Base-by-base conservation (phyloP, 169 alveolate species). In the Amoebophrya sp. region DNA sequence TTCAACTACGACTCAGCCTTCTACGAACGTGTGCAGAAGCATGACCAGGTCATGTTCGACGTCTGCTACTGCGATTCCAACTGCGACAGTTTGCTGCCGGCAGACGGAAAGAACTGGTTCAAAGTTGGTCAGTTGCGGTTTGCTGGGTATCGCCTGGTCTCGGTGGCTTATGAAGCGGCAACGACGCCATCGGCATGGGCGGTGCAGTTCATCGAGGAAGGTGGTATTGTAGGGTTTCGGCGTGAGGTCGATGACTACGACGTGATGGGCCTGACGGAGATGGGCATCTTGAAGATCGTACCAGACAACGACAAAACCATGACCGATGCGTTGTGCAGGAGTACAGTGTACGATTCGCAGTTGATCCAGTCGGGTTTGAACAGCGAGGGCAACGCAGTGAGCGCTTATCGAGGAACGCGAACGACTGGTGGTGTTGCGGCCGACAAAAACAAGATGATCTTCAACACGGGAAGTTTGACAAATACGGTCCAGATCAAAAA, bases 211-310 rank as follows among this genome's bases (percentile, higher is more conserved):
- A 65, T 65, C 26, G 83, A 65, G 83, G 83, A 65, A 36, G 83
- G 83, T 10, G 83, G 83, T 26, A 65, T 65, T 36, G 2, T 65
- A 6, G 83, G 83, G 36, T 65, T 65, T 36, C 83, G 83, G 83
- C 12, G 83, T 10, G 36, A 65, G 83, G 38, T 36, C 36, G 83
- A 65, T 36, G 83, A 65, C 83, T 65, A 65, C 83, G 83, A 65
- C 83, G 83, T 65, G 83, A 65, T 65, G 83, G 83, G 83, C 36
- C 83, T 65, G 36, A 65, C 83, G 33, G 83, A 65, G 83, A 65
- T 10, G 36, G 83, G 83, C 36, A 65, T 65, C n/a, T 65, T 65
- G 83, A 65, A 65, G 33, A 65, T 65, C 83, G 83, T 65, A 29
- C 83, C 83, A 10, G 83, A 65, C 83, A 1, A 65, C 33, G 83